phyloP scores from a whole-genome alignment of 2,329 filamentous ascomycete species.

The Aspergillus novoparasiticus region DNA sequence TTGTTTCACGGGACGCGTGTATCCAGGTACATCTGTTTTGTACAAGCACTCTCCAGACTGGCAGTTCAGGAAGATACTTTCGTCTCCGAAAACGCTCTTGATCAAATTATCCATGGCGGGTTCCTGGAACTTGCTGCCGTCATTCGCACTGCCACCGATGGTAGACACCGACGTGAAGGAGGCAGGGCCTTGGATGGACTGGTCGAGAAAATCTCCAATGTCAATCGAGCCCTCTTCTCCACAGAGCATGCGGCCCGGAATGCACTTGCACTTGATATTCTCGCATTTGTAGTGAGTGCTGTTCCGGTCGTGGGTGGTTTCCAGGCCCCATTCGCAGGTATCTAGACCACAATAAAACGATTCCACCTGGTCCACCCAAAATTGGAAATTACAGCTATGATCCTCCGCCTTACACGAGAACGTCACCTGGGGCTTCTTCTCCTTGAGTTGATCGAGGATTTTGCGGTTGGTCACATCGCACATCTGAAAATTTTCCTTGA shows the following conservation, averaged over 20 bases:
- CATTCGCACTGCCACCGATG: slow-evolving; percentile 58
- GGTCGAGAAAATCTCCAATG: slow-evolving; percentile 81
- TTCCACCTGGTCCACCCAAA: slow-evolving; percentile 92
- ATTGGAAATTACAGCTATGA: slow-evolving; percentile 90
- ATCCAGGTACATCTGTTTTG: slow-evolving; percentile 89
- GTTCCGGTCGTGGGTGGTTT: slow-evolving; percentile 72
- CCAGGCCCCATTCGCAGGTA: slow-evolving; percentile 73
- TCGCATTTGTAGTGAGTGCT: slow-evolving; percentile 83
- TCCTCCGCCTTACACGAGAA: slow-evolving; percentile 82
- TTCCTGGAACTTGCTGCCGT: slow-evolving; percentile 84
- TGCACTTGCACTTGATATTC: slow-evolving; percentile 82
- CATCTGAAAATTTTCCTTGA: slow-evolving; percentile 96
- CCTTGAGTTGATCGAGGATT: slow-evolving; percentile 83
- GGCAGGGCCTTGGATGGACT: slow-evolving; percentile 84
- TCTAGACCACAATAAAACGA: slow-evolving; percentile 95
- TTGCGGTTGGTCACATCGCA: slow-evolving; percentile 96
- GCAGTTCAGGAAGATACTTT: slow-evolving; percentile 82
- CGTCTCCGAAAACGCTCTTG: slow-evolving; percentile 83
- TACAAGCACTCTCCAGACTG: slow-evolving; percentile 90
- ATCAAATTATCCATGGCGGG: slow-evolving; percentile 92
- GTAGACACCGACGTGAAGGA: slow-evolving; percentile 71
- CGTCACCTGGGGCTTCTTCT: slow-evolving; percentile 86
- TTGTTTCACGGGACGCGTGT: slow-evolving; percentile 81
- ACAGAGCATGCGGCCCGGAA: slow-evolving; percentile 90
- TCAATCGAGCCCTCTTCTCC: slow-evolving; percentile 90